These are phyloP conservation scores for Tetrahymena borealis DNA, from an alignment of 73 alveolate genomes.

Conservation along the genomic window DNA sequence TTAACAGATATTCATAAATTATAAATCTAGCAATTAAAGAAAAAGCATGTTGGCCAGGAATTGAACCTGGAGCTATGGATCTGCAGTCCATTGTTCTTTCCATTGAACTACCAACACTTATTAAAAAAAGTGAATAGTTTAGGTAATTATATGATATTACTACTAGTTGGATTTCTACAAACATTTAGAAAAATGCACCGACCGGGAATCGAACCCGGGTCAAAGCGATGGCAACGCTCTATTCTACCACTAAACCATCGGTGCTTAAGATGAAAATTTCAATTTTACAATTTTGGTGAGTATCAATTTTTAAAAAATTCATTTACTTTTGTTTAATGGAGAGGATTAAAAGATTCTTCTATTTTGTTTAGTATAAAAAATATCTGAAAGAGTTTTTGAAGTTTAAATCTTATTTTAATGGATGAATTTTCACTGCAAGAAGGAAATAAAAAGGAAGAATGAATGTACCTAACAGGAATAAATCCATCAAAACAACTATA, in stretches of 20 bases:
- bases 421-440: background rate
- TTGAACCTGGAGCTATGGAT: no score
- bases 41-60: no score
- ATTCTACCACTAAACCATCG: constrained; percentile 3
- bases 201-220: constrained; percentile 8
- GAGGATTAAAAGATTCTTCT: no score
- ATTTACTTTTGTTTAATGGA: background rate
- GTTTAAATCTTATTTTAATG: background rate
- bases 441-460: background rate
- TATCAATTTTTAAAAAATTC: background rate
- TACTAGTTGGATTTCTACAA: background rate
- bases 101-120: no score
- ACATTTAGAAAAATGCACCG: background rate
- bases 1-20: no score
- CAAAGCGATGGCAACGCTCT: constrained; percentile 6
- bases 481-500: background rate
- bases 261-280: background rate
- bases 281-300: background rate
- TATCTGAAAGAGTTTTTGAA: background rate
- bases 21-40: no score
- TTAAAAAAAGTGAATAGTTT: no score
- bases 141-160: background rate
- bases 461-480: background rate
- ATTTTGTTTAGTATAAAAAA: background rate
- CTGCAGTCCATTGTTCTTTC: no score